Base-by-base conservation (phyloP, 106 monocot genomes). In the Dendrobium huoshanense region DNA sequence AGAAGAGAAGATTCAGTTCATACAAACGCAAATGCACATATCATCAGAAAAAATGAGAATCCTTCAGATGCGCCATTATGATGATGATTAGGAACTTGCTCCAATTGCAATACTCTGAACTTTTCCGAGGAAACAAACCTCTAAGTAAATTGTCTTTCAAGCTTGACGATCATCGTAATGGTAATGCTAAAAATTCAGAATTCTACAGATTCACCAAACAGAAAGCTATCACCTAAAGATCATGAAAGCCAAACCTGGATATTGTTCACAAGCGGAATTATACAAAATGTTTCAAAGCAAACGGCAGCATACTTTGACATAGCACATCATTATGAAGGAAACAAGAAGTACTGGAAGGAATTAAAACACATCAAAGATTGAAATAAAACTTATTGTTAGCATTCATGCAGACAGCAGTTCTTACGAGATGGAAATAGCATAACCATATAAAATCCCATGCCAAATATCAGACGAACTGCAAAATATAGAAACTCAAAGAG, bases 341-440 rank as follows among this genome's bases (percentile, higher is more conserved):
- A 64, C 64, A 64, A 64, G 24, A 64, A 25, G 64, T 1, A 64
- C 8, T 64, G 64, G 1, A 64, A 64, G 24, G 24, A 64, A 64
- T 64, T 64, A 64, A 64, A 25, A 64, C 64, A 64, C 64, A 24
- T 64, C 24, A 8, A 7, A 64, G 64, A 64, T 64, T 22, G 24
- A 64, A 64, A 64, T 24, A 64, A 22, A 64, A 64, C 5, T 64
- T 64, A 64, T 5, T 24, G 25, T 8, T 64, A n/a, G 20, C 8
- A 76, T 76, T 48, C 9, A 76, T 76, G 13, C 22, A 48, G 16
- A 48, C 11, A 48, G 9, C n/a, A 76, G 8, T 76, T 9, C 64
- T 64, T 64, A 64, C 13, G 15, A 51, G 64, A 64, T 24, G 75
- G 75, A 75, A 44, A 72, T 37, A 72, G 37, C 72, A 72, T 29